These are phyloP conservation scores for Takashimella tepidaria DNA, from an alignment of 1,284 basidiomycete species.

Conservation along the genomic window DNA sequence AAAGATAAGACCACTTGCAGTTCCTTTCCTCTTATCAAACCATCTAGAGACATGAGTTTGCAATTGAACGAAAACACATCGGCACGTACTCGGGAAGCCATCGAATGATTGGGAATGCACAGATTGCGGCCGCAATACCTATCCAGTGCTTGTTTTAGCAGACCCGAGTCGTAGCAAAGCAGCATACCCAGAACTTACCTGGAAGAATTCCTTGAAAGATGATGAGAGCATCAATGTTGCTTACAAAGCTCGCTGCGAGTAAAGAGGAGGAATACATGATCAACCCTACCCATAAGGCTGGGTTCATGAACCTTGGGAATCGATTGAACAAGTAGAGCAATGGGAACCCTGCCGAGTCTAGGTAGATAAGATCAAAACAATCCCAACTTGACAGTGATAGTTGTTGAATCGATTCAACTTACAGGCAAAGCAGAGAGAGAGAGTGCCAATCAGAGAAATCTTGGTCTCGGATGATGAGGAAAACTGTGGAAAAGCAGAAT, in stretches of 20 bases:
- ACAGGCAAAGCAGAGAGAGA: constrained; percentile 16
- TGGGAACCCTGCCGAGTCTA: constrained; percentile 17
- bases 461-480: constrained; percentile 13
- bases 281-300: constrained; percentile 19
- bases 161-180: too few species aligned
- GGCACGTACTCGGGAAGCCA: constrained; percentile 23
- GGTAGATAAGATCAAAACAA: too few species aligned
- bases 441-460: constrained; percentile 19
- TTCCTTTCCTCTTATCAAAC: constrained; percentile 22
- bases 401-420: neutral
- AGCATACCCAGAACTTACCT: constrained; percentile 12
- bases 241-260: constrained; percentile 15
- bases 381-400: too few species aligned
- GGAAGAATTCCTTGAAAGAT: constrained; percentile 21
- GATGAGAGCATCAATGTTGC: constrained; percentile 11
- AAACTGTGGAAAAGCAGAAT: constrained; percentile 16
- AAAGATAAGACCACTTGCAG: constrained; percentile 21
- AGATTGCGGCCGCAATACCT: constrained; percentile 19
- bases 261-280: constrained; percentile 12
- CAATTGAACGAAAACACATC: neutral
- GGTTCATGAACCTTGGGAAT: constrained; percentile 17
- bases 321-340: constrained; percentile 23
- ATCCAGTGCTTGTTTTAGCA: too few species aligned
- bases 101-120: constrained; percentile 21
- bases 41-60: constrained; percentile 9